These are phyloP conservation scores for Paraphaeosphaeria sporulosa DNA, from an alignment of 2,329 filamentous ascomycete genomes.

Conservation along the genomic window DNA sequence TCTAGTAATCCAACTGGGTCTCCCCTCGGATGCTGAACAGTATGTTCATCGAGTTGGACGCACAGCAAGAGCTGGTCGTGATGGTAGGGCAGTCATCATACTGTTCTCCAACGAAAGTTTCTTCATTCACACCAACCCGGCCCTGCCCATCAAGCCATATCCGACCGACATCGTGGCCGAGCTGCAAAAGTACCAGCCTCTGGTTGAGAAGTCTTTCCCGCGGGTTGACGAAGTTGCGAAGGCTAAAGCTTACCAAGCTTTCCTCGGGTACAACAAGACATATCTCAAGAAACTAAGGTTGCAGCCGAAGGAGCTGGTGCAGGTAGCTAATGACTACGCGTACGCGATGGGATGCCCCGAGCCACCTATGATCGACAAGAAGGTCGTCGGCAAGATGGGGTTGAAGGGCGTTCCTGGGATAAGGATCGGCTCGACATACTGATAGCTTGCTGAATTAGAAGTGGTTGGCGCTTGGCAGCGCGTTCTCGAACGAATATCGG, in stretches of 20 bases:
- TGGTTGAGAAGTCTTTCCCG: conserved; percentile 44
- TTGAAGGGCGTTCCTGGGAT: conserved; percentile 55
- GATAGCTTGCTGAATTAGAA: background rate
- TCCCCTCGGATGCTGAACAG: conserved; percentile 60
- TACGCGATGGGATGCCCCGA: conserved; percentile 54
- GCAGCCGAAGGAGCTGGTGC: conserved; percentile 50
- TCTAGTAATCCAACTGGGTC: conserved; percentile 57
- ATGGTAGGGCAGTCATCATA: conserved; percentile 62
- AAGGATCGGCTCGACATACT: conserved; percentile 36
- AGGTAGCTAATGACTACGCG: conserved; percentile 54
- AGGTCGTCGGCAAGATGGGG: conserved; percentile 57
- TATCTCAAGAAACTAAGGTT: conserved; percentile 54
- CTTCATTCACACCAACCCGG: conserved; percentile 58
- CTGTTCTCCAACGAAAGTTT: conserved; percentile 61
- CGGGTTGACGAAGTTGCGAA: conserved; percentile 52
- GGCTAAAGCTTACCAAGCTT: conserved; percentile 56
- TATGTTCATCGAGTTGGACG: conserved; percentile 53
- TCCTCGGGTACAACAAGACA: conserved; percentile 57
- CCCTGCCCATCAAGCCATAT: conserved; percentile 60
- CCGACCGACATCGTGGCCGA: conserved; percentile 51
- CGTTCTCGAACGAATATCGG: background rate
- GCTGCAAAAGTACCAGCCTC: conserved; percentile 40
- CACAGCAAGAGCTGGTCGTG: conserved; percentile 53
- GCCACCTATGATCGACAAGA: conserved; percentile 55
- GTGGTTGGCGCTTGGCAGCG: background rate